phyloP scores from a whole-genome alignment of 208 protist genomes.

The Crithidia brevicula region DNA sequence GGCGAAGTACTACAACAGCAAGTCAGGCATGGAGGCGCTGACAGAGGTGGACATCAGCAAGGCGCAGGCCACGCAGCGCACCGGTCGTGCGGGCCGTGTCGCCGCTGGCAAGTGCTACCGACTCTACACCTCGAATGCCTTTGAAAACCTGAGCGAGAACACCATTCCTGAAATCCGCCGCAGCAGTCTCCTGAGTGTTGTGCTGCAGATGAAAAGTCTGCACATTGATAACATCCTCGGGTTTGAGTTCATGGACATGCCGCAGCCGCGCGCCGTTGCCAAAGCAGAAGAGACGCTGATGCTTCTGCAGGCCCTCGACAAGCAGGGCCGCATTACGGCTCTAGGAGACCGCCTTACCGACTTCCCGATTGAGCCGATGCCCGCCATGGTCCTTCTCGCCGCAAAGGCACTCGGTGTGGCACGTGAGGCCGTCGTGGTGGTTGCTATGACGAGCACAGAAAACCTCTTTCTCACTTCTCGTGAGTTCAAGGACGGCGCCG shows the following conservation, averaged over 20 bases:
- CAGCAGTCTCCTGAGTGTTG: constrained; percentile 97
- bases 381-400: constrained; percentile 97
- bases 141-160: constrained; percentile 95
- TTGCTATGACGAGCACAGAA: constrained; percentile 93
- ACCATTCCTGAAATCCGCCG: constrained; percentile 98
- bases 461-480: constrained; percentile 84
- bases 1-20: constrained; percentile 97
- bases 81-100: constrained; percentile 97
- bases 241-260: constrained; percentile 99
- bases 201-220: constrained; percentile 96
- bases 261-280: constrained; percentile 87
- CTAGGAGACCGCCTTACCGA: constrained; percentile 96
- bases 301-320: constrained; percentile 94
- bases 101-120: constrained; percentile 98
- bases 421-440: constrained; percentile 94
- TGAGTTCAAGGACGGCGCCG: constrained; percentile 74
- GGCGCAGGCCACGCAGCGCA: constrained; percentile 95
- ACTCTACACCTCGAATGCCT: constrained; percentile 96
- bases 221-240: constrained; percentile 96
- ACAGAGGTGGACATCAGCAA: constrained; percentile 94
- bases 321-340: constrained; percentile 73
- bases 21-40: constrained; percentile 97
- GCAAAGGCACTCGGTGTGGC: constrained; percentile 94
- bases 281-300: constrained; percentile 95
- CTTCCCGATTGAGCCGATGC: constrained; percentile 98